These are phyloP conservation scores for Phaeosphaeriaceae sp. DNA, from an alignment of 2,329 filamentous ascomycete genomes.

Conservation along the genomic window DNA sequence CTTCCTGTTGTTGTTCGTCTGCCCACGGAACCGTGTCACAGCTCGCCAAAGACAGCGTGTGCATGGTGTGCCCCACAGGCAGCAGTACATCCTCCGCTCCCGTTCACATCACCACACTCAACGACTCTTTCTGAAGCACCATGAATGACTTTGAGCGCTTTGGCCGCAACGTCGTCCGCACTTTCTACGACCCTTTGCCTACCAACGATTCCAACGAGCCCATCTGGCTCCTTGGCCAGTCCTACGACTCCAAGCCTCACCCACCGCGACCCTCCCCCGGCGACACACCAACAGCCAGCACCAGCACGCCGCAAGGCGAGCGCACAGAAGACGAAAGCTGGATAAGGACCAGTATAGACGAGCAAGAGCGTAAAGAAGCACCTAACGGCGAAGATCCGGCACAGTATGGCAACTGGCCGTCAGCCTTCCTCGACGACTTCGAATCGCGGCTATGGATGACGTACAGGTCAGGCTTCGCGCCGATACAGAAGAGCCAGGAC, in stretches of 20 bases:
- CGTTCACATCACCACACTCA: conserved; percentile 13
- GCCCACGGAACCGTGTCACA: background rate
- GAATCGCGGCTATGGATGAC: conserved; percentile 96
- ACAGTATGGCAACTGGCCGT: conserved; percentile 74
- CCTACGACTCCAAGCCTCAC: conserved; percentile 56
- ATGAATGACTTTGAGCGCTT: conserved; percentile 79
- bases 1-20: background rate
- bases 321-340: conserved; percentile 54
- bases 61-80: conserved; percentile 18
- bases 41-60: conserved; percentile 2
- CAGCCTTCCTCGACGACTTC: conserved; percentile 87
- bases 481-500: conserved; percentile 80
- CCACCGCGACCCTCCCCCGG: conserved; percentile 29
- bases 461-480: conserved; percentile 84
- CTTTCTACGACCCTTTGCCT: conserved; percentile 90
- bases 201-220: conserved; percentile 75
- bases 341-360: conserved; percentile 72
- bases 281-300: conserved; percentile 24
- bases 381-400: conserved; percentile 43
- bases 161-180: conserved; percentile 81
- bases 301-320: conserved; percentile 32
- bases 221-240: conserved; percentile 81
- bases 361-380: conserved; percentile 70
- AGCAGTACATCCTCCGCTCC: conserved; percentile 18
- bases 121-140: conserved; percentile 8